Base-by-base conservation (phyloP, 805 yeast species). In the Aciculoconidium aculeatum region DNA sequence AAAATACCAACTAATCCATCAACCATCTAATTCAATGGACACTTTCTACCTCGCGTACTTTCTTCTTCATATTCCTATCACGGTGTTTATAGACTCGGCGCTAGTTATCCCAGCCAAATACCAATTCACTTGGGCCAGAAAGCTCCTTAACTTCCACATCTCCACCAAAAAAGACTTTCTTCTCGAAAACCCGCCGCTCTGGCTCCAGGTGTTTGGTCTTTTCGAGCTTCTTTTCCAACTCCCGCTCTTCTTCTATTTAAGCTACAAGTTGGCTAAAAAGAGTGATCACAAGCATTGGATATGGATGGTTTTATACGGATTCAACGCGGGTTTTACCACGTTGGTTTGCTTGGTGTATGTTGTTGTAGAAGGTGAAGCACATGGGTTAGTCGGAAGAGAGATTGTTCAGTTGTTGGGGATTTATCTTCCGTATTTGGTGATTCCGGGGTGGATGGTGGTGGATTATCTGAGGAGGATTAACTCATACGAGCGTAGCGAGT, bases 241-340 rank as follows among this genome's bases (percentile, higher is more conserved):
- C 29, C 98, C 98, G 1, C 62, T 83, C 16, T 92, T 92, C 53
- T 45, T 35, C 21, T 39, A 34, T 32, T 39, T 38, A 21, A 64
- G 67, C 1, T 42, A 35, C 20, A 32, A 36, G 17, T 40, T 55
- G 27, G 33, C 40, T 27, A 11, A 22, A 15, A 33, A 36, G 6
- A 15, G 25, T 31, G 31, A 28, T 7, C 16, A 20, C n/a, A 21
- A 20, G 7, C 34, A 39, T 21, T 39, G 32, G 30, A 37, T 34
- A 13, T 65, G 63, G 48, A 52, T 79, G 40, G 57, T 74, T 9
- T 45, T 78, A 5, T 90, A 92, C 53, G 95, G 90, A 3, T 70
- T 82, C 43, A 86, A 85, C 47, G 97, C 96, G 0, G 61, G 80
- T 4, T 60, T 81, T 29, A 86, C 96, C 4, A 86, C 96, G 0